Percentiles rank a stretch among this genome's conserved stretches.
Evolutionary conservation across 1,284 basidiomycete genomes (phyloP).

Genomic region (Boletus sp.): DNA sequence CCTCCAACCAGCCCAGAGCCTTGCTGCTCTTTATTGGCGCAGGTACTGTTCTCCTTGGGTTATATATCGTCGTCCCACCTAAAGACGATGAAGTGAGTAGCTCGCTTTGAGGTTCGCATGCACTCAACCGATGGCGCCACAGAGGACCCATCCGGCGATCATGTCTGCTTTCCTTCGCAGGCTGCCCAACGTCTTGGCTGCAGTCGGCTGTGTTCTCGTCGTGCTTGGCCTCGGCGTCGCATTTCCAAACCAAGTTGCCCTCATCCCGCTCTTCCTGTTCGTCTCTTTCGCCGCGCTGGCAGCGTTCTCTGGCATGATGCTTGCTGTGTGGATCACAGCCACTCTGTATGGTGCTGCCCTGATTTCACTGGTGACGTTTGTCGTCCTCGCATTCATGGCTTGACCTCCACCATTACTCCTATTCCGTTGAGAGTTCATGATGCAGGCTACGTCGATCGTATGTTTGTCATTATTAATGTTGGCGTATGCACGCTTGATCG

Average conservation of each 20-base stretch:
- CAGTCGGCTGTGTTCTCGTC: background rate
- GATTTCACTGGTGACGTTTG: background rate
- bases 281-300: background rate
- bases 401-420: background rate
- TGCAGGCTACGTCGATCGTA: too few species aligned
- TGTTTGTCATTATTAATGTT: too few species aligned
- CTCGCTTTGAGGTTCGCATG: background rate
- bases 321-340: background rate
- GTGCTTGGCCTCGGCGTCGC: background rate
- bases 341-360: background rate
- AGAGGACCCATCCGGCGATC: background rate
- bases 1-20: background rate
- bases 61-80: constrained; percentile 1
- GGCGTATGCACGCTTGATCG: too few species aligned
- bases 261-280: background rate
- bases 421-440: too few species aligned
- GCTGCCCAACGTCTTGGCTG: background rate
- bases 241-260: background rate
- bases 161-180: background rate
- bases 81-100: background rate
- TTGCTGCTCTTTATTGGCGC: background rate
- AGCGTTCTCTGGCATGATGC: background rate
- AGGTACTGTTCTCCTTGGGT: background rate
- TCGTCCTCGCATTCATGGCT: background rate
- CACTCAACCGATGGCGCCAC: background rate